A percentile compares a stretch with the other conserved stretches of the same genome.
Evolutionary conservation across 768 basidiomycete genomes (phyloP).

Genomic region (Rhizopogon sp.): DNA sequence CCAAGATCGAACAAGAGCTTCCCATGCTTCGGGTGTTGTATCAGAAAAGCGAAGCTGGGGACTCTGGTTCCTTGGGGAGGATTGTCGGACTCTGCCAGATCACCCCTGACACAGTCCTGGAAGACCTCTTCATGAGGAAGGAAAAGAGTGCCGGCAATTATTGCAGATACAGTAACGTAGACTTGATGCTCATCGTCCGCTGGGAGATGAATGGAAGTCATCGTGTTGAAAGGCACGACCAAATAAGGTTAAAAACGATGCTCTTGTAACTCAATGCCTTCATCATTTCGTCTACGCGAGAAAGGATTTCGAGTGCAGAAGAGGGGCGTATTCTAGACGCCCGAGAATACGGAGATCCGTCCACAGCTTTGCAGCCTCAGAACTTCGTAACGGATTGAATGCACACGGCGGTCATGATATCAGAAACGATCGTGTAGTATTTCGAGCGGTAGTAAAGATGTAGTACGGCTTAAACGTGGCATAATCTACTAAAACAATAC

Average conservation of each 20-base stretch:
- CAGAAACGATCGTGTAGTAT: too few relatives aligned
- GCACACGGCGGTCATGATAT: too few relatives aligned
- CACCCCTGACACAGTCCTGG: neutral
- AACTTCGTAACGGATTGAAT: too few relatives aligned
- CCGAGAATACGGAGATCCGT: too few relatives aligned
- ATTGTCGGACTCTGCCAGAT: neutral
- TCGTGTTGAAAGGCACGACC: neutral
- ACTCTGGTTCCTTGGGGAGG: neutral
- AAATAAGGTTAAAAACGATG: too few relatives aligned
- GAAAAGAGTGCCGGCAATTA: neutral
- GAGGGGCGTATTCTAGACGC: too few relatives aligned
- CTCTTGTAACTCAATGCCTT: too few relatives aligned
- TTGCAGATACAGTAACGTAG: conserved; percentile 1
- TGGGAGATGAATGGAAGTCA: neutral
- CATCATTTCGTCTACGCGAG: too few relatives aligned
- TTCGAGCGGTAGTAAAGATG: neutral
- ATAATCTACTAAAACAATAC: conserved; percentile 14
- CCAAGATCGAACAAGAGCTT: conserved; percentile 4
- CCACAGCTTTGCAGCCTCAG: too few relatives aligned
- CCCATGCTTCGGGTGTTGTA: conserved; percentile 3
- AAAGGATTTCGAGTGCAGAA: too few relatives aligned
- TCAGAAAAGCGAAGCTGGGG: conserved; percentile 3
- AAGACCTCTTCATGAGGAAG: conserved; percentile 2
- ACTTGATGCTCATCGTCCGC: neutral
- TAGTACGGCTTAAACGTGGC: conserved; percentile 2